Evolutionary conservation across 2,329 filamentous ascomycete species (phyloP).

Genomic region (Aureobasidium leucospermi): DNA sequence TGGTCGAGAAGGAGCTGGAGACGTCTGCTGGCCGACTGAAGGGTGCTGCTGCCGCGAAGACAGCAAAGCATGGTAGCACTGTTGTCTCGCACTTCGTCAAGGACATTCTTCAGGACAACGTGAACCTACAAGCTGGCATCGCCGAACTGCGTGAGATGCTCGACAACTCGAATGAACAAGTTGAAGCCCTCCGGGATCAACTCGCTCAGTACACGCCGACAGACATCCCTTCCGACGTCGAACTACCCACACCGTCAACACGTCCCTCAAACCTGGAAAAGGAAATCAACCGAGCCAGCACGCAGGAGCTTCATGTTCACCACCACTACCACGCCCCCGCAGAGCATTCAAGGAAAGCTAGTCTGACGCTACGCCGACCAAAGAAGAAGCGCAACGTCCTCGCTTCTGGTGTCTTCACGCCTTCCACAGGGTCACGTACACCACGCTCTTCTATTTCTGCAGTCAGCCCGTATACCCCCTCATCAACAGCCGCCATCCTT

Average conservation of each 20-base stretch:
- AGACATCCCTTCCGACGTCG: slow-evolving; percentile 26
- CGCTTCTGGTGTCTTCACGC: slow-evolving; percentile 44
- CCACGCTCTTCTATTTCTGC: slow-evolving; percentile 32
- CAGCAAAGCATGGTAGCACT: slow-evolving; percentile 53
- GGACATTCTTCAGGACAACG: slow-evolving; percentile 91
- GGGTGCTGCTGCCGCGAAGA: slow-evolving; percentile 66
- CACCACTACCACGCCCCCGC: slow-evolving; percentile 77
- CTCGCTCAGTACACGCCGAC: slow-evolving; percentile 70
- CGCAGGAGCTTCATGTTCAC: slow-evolving; percentile 82
- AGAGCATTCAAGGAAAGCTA: slow-evolving; percentile 26
- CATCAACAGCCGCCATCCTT: slow-evolving; percentile 51
- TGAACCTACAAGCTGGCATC: slow-evolving; percentile 84
- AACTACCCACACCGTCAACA: slow-evolving; percentile 18
- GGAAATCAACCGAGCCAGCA: slow-evolving; percentile 56
- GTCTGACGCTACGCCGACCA: slow-evolving; percentile 44
- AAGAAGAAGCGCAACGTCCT: slow-evolving; percentile 67
- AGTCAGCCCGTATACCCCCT: slow-evolving; percentile 35
- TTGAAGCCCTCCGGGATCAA: slow-evolving; percentile 77
- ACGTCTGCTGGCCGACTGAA: slow-evolving; percentile 74
- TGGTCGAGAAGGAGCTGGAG: slow-evolving; percentile 74
- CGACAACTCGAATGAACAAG: slow-evolving; percentile 86
- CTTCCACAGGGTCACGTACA: slow-evolving; percentile 32
- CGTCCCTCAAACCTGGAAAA: slow-evolving; percentile 55
- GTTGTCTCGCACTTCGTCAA: slow-evolving; percentile 96
- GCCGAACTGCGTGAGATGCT: slow-evolving; percentile 87